Conservation (phyloP, 257 asterid genomes). For the Jacaranda mimosifolia region DNA sequence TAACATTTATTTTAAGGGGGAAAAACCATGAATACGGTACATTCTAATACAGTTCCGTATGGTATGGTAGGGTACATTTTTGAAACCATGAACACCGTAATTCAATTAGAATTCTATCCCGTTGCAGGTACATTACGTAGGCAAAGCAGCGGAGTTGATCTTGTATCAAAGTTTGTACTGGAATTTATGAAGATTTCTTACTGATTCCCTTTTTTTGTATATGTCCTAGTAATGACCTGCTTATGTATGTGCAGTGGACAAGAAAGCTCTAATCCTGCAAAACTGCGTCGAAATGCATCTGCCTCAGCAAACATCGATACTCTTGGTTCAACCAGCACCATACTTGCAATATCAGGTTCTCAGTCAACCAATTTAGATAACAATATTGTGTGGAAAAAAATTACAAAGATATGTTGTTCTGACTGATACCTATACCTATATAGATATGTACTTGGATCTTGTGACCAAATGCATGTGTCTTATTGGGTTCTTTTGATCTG, state of each 20-base stretch:
- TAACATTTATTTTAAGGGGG: not conserved
- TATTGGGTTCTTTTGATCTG: too few relatives aligned
- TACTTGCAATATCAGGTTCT: conserved; percentile 67
- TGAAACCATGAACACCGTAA: not conserved
- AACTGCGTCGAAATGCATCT: conserved; percentile 79
- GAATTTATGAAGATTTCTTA: conserved; percentile 16
- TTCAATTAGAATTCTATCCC: not conserved
- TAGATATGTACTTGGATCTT: not conserved
- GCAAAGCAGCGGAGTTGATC: conserved; percentile 78
- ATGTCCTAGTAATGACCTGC: conserved; percentile 36
- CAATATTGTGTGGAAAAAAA: not conserved
- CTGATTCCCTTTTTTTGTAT: conserved; percentile 14
- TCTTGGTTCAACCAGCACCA: conserved; percentile 56
- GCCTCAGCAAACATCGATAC: conserved; percentile 66
- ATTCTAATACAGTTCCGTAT: not conserved
- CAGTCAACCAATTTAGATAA: not conserved
- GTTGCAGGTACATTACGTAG: conserved; percentile 69
- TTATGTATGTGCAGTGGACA: conserved; percentile 57
- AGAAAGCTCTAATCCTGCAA: conserved; percentile 61
- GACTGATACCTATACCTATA: not conserved
- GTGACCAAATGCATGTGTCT: conserved; percentile 14
- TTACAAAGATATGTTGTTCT: conserved; percentile 12
- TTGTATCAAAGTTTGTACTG: conserved; percentile 58
- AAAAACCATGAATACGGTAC: not conserved
- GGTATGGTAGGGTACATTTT: not conserved